Evolutionary conservation across 2,329 filamentous ascomycete species (phyloP), one percentile per base, ranked within the genome.

Genomic region (Aspergillus proliferans): DNA sequence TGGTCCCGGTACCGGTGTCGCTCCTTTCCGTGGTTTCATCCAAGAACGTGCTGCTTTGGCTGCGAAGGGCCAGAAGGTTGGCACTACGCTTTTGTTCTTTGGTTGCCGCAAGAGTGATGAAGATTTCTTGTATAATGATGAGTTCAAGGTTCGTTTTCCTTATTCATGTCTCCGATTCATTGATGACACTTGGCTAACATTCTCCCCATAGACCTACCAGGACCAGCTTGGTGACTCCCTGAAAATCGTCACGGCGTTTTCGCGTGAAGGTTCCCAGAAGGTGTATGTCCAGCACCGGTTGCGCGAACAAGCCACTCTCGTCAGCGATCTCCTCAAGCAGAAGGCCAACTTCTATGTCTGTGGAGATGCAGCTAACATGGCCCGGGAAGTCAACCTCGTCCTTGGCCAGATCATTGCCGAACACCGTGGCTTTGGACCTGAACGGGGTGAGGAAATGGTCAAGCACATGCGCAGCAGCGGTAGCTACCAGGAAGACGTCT

Each of bases 321-420:
- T 98, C 72, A 92, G 95, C 72, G 84, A 92, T 56, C 82, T 98
- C 1, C 78, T 98, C 8, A 78, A 86, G 58, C 78, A 90, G 70
- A 85, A 85, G 65, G 93, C 89, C 4, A 96, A 93, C 73, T 91
- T 98, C 70, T 98, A 98, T 69, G 92, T 98, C 50, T 98, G 94
- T 63, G 93, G 93, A 73, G 93, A 98, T 67, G 94, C 94, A 0
- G 88, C 93, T 49, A 91, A 95, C 75, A 96, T 96, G 91, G 91
- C 91, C 43, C 85, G 91, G 50, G 91, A 95, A 68, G 90, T 96
- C 63, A 96, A 94, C 68, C 78, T 85, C 21, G 83, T 89, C n/a
- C 78, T 98, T 40, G 86, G 80, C 22, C 85, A 94, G 67, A 94
- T 97, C 64, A 85, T 98, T 59, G 79, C 90, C 22, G 83, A 91